Percentiles rank a stretch among this genome's conserved stretches.
These are phyloP conservation scores for Fusarium compactum DNA, from an alignment of 2,329 filamentous ascomycete genomes.

Conservation along the genomic window DNA sequence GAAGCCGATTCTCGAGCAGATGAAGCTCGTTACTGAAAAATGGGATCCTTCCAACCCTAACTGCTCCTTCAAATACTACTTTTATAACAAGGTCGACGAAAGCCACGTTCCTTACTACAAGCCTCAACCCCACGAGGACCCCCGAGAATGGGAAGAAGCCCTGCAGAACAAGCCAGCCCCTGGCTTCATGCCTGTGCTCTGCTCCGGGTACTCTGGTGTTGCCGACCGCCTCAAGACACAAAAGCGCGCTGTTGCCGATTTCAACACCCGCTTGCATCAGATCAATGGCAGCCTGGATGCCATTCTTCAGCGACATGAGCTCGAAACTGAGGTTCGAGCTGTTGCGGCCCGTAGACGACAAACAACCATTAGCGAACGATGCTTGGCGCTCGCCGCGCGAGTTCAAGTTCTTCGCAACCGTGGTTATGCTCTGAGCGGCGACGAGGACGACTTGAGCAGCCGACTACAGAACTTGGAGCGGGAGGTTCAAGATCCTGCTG, in stretches of 20 bases:
- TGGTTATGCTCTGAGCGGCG: constrained; percentile 82
- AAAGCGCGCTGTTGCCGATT: constrained; percentile 74
- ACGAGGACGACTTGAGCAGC: constrained; percentile 82
- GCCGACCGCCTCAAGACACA: constrained; percentile 79
- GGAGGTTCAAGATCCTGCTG: constrained; percentile 77
- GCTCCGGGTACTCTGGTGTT: constrained; percentile 78
- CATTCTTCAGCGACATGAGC: constrained; percentile 80
- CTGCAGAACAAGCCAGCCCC: constrained; percentile 81
- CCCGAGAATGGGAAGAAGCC: constrained; percentile 85
- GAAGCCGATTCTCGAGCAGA: constrained; percentile 80
- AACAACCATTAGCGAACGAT: constrained; percentile 77
- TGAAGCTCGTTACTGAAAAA: constrained; percentile 76
- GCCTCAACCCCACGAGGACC: constrained; percentile 76
- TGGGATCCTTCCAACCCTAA: constrained; percentile 77
- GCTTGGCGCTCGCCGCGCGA: constrained; percentile 79
- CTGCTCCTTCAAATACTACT: constrained; percentile 84
- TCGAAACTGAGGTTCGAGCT: constrained; percentile 79
- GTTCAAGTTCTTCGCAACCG: constrained; percentile 85
- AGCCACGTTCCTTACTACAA: constrained; percentile 81
- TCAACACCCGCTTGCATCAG: constrained; percentile 80
- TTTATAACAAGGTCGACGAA: constrained; percentile 87
- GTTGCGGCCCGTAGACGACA: constrained; percentile 80
- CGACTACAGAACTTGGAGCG: constrained; percentile 78
- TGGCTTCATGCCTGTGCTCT: constrained; percentile 81
- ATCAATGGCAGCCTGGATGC: constrained; percentile 80